Evolutionary conservation across 2,329 filamentous ascomycete species (phyloP), one percentile per base, ranked within the genome.

Genomic region (Microsporum ferrugineum): DNA sequence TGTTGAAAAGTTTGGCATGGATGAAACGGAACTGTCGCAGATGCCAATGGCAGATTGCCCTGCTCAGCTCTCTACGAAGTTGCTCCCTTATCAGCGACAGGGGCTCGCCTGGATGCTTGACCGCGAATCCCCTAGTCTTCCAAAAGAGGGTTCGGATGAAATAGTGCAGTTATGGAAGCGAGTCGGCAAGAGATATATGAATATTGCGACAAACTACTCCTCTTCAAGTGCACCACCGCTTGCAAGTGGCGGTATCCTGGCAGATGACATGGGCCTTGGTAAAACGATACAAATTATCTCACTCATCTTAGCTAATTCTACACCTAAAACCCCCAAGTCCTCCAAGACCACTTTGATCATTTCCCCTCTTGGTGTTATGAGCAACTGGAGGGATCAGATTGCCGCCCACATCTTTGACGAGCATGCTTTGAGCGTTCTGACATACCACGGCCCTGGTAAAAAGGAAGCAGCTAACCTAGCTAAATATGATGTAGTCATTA

Each of bases 241-340:
- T 27, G 84, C 88, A 5, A 88, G 84, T 57, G 91, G 91, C 17
- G 91, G 91, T 36, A 91, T 96, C 57, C 79, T 96, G 6, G 89
- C 90, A 1, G 91, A 96, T 71, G 91, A 96, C 68, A 96, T 96
- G 91, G 91, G 91, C 2, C 75, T 96, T 3, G 91, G 91, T 29
- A 95, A 95, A 76, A 96, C 91, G 0, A 79, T 96, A 6, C 88
- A 95, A 70, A 82, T 91, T 56, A 92, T 96, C 66, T 88, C 88
- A 59, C 75, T 95, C 39, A 86, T 96, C 60, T 75, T 91, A 65
- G 77, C 82, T 1, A 82, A 85, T 61, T 65, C 72, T 0, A 64
- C 70, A 17, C 73, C 73, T 1, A 71, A 68, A 58, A 77, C 78
- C 14, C 67, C 72, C 2, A 79, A 79, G 4, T 76, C 75, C 0